phyloP scores from a whole-genome alignment of 2,329 filamentous ascomycete species.

The Sporothrix variecibatus region DNA sequence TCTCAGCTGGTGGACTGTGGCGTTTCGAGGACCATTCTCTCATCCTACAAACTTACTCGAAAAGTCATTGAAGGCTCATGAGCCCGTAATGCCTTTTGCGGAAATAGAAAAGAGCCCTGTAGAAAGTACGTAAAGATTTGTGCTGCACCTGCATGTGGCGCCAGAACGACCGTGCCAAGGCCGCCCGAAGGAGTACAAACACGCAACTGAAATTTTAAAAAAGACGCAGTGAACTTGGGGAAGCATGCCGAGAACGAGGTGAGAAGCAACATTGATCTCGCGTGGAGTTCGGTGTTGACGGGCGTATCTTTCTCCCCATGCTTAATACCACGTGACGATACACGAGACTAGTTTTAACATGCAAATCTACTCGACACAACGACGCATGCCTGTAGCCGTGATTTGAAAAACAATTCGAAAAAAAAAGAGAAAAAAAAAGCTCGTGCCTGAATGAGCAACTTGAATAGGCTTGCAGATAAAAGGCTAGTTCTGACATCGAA shows the following conservation, averaged over 20 bases:
- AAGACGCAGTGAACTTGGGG: background rate
- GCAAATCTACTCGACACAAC: too few species aligned
- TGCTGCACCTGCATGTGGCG: background rate
- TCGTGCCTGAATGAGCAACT: too few species aligned
- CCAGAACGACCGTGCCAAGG: background rate
- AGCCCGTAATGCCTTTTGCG: background rate
- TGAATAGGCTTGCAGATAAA: too few species aligned
- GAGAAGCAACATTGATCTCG: background rate
- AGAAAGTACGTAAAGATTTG: background rate
- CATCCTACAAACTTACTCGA: too few species aligned
- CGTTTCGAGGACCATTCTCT: background rate
- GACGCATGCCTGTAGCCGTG: too few species aligned
- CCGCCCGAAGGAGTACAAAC: background rate
- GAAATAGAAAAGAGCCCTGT: background rate
- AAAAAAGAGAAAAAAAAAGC: too few species aligned
- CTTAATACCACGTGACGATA: background rate
- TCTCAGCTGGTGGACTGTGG: background rate
- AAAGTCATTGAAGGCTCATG: background rate
- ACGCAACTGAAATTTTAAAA: constrained; percentile 4
- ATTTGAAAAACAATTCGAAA: too few species aligned
- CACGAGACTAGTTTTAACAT: background rate
- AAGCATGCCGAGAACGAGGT: background rate
- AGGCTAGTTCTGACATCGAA: background rate
- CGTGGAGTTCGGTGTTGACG: background rate
- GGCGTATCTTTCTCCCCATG: background rate